Evolutionary conservation across 176 grass and related monocot genomes (phyloP), one percentile per base, ranked within the genome.

Genomic region (Musa beccarii): DNA sequence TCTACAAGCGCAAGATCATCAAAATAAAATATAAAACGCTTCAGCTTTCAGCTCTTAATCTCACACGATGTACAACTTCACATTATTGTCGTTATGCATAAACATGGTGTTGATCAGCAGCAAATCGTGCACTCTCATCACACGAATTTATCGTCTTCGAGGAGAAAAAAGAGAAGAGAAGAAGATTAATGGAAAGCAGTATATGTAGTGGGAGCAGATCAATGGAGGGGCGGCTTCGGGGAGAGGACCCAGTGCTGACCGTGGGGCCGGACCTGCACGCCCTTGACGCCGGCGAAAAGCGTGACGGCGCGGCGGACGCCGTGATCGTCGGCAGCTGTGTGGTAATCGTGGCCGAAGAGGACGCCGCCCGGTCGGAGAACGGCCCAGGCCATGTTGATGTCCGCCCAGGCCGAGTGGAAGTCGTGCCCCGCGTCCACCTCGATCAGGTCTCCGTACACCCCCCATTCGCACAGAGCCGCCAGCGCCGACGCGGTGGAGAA

Each of bases 351-450:
- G 21, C 91, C 96, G 73, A 99, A 99, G 74, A 99, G 86, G 51
- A 99, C 89, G 74, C 96, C 96, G 52, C 96, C 91, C 6, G 91
- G 96, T 7, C 91, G 87, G 76, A 99, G 91, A 73, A 99, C 83
- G 29, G 96, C 89, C 83, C 89, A 99, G 0, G 96, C 91, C 3
- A 88, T 80, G 73, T 99, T 99, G 77, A 99, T 92, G 91, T 99
- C 96, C 11, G 91, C 86, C 96, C 96, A 99, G 9, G 89, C 96
- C 11, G 96, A 95, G 85, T 99, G 96, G 86, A 95, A 99, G 81
- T 99, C 91, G 71, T 99, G 96, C 0, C 96, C 96, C 0, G 96
- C 96, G 89, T 99, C 96, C 78, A 99, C 96, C 86, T 95, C 96
- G 82, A 99, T 95, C 54, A 99, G 83, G 79, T 99, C 96, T 4